A percentile compares a stretch with the other conserved stretches of the same genome.
These are phyloP conservation scores for Marchantia polymorpha DNA, from an alignment of 225 moss, liverwort and hornwort genomes.

Conservation along the genomic window DNA sequence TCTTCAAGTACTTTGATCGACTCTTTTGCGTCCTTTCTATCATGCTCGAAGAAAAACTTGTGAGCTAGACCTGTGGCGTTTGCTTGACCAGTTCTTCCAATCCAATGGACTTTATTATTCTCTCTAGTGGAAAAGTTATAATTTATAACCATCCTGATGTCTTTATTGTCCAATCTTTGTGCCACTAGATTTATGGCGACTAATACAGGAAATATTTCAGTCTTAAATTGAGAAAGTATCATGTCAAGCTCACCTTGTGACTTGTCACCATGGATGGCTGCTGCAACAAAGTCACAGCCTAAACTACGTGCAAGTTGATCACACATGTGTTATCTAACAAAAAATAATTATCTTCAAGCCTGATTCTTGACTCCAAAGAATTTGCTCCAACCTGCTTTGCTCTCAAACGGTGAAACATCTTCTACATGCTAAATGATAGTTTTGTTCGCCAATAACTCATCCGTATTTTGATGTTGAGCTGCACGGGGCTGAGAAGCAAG, in stretches of 20 bases:
- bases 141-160: constrained; percentile 94
- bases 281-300: constrained; percentile 80
- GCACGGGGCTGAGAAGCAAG: constrained; percentile 77
- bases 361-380: constrained; percentile 81
- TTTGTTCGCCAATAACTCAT: constrained; percentile 89
- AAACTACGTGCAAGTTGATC: constrained; percentile 83
- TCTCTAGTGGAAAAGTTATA: constrained; percentile 94
- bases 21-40: constrained; percentile 92
- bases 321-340: constrained; percentile 97
- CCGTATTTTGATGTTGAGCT: constrained; percentile 90
- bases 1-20: constrained; percentile 91
- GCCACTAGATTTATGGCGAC: constrained; percentile 97
- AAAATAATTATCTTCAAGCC: constrained; percentile 90
- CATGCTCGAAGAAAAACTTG: constrained; percentile 89
- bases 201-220: constrained; percentile 72
- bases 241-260: constrained; percentile 89
- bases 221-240: constrained; percentile 77
- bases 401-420: constrained; percentile 78
- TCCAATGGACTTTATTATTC: constrained; percentile 90
- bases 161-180: constrained; percentile 89
- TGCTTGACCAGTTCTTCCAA: constrained; percentile 89
- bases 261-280: constrained; percentile 94
- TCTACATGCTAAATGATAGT: constrained; percentile 91
- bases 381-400: constrained; percentile 85
- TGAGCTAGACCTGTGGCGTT: constrained; percentile 91